Conservation (phyloP, 2,329 filamentous ascomycete species). For the Colletotrichum sp. region DNA sequence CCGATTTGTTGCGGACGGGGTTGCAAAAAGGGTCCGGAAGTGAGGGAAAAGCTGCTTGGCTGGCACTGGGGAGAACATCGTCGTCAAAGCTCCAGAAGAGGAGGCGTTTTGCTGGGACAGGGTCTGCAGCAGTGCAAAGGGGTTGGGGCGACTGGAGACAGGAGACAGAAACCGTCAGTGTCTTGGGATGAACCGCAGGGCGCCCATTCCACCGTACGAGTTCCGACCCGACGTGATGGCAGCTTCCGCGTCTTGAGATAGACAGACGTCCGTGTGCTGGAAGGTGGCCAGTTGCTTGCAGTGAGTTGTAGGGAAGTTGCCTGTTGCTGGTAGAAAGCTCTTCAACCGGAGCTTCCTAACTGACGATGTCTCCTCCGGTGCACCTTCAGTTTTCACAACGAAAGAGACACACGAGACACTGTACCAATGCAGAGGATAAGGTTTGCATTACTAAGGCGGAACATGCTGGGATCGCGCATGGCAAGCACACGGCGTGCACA, state of each 20-base stretch:
- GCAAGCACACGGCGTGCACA: constrained; percentile 13
- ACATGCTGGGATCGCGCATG: constrained; percentile 5
- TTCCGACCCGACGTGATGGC: neutral
- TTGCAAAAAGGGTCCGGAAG: neutral
- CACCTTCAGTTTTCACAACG: neutral
- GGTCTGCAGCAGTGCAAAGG: constrained; percentile 11
- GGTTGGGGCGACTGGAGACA: neutral
- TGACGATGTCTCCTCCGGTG: neutral
- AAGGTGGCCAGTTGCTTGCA: neutral
- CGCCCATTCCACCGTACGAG: neutral
- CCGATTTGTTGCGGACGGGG: constrained; percentile 14
- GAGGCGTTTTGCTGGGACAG: constrained; percentile 15
- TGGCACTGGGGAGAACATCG: neutral
- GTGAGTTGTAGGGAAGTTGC: neutral
- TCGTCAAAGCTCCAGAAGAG: constrained; percentile 12
- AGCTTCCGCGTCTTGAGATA: neutral
- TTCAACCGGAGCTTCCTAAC: neutral
- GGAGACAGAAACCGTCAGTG: constrained; percentile 7
- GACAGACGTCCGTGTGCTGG: neutral
- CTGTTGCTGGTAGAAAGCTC: neutral
- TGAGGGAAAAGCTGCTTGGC: neutral
- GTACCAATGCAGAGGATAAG: constrained; percentile 21
- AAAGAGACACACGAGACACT: neutral
- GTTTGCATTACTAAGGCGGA: constrained; percentile 21
- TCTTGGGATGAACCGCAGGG: constrained; percentile 12